A percentile compares a stretch with the other conserved stretches of the same genome.
Evolutionary conservation across 192 early-diverging fungal species (phyloP).

Genomic region (Borealophlyctis nickersoniae): DNA sequence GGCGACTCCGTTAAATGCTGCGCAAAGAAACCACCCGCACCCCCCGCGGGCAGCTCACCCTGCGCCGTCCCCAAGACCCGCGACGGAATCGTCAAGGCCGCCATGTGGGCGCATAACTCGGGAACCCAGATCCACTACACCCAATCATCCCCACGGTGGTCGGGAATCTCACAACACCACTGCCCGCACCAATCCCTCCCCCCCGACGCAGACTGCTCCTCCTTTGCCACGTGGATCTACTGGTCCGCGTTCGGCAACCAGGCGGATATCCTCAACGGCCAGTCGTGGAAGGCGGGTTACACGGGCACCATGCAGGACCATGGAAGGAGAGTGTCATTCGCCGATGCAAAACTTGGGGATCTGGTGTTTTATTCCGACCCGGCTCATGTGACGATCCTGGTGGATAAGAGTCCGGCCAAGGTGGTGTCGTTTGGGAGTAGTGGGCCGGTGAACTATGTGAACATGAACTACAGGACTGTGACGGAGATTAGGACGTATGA

Average conservation of each 20-base stretch:
- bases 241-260: conserved; percentile 18
- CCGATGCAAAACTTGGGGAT: conserved; percentile 12
- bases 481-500: not conserved
- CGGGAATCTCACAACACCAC: conserved; percentile 1
- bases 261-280: conserved; percentile 17
- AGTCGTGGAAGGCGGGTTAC: conserved; percentile 17
- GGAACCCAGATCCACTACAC: conserved; percentile 8
- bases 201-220: conserved; percentile 9
- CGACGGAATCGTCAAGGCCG: conserved; percentile 11
- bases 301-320: conserved; percentile 21
- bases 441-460: conserved; percentile 4
- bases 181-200: conserved; percentile 15
- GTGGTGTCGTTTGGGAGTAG: conserved; percentile 9
- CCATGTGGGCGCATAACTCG: conserved; percentile 22
- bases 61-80: conserved; percentile 15
- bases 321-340: conserved; percentile 10
- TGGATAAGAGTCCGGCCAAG: conserved; percentile 8
- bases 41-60: not conserved
- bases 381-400: conserved; percentile 16
- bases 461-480: conserved; percentile 9
- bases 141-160: conserved; percentile 9
- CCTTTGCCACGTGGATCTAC: conserved; percentile 22
- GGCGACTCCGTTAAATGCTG: conserved; percentile 8
- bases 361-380: conserved; percentile 18
- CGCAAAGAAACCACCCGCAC: not conserved